A percentile compares a stretch with the other conserved stretches of the same genome.
phyloP scores from a whole-genome alignment of 352 stramenopile species.

The Blastocystis sp. region DNA sequence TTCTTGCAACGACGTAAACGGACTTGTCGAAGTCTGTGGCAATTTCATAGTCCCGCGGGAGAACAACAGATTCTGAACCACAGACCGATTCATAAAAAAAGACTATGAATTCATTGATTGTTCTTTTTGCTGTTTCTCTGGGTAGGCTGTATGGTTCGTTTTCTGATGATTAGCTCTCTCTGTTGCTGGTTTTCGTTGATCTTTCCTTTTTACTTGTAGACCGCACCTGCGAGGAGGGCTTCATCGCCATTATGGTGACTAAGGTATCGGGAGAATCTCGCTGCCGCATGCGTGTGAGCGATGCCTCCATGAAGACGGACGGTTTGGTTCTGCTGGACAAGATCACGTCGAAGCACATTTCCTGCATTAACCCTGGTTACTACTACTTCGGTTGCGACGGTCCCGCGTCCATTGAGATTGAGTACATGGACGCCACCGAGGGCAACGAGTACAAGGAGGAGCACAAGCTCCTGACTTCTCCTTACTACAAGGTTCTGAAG shows the following conservation, averaged over 20 bases:
- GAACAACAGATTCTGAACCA: neutral
- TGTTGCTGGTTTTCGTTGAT: neutral
- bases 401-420: neutral
- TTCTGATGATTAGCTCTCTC: neutral
- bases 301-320: constrained; percentile 7
- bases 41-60: neutral
- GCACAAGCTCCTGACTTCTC: neutral
- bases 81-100: no score
- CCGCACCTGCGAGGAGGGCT: constrained; percentile 3
- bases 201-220: neutral
- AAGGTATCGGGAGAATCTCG: neutral
- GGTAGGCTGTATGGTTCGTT: neutral
- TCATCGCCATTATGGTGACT: neutral
- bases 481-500: constrained; percentile 3
- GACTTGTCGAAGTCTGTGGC: neutral
- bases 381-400: constrained; percentile 20
- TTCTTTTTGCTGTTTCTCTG: neutral
- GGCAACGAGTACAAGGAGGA: constrained; percentile 1
- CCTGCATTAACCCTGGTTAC: constrained; percentile 40
- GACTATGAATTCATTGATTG: neutral
- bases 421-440: neutral
- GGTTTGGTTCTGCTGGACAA: constrained; percentile 31
- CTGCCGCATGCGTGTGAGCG: neutral
- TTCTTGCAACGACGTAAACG: neutral
- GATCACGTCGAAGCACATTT: neutral